Evolutionary conservation across 441 rosid genomes (phyloP).

Genomic region (Lepidium campestre): DNA sequence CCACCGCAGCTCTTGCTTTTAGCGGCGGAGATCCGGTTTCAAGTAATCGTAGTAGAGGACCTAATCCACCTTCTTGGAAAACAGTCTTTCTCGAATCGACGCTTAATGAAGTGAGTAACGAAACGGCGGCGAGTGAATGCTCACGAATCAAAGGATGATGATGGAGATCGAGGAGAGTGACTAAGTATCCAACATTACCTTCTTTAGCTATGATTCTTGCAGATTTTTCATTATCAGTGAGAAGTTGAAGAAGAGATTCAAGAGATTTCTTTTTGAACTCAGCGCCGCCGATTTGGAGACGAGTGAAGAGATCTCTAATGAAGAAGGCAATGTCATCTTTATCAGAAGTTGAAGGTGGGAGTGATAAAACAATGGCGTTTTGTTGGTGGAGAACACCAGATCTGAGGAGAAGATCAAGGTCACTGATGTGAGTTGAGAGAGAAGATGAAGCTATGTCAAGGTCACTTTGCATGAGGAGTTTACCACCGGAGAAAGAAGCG

Average conservation of each 20-base stretch:
- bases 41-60: slow-evolving; percentile 57
- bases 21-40: slow-evolving; percentile 54
- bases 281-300: slow-evolving; percentile 64
- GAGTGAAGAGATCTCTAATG: slow-evolving; percentile 64
- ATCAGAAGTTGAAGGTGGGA: slow-evolving; percentile 45
- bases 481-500: slow-evolving; percentile 57
- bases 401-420: slow-evolving; percentile 67
- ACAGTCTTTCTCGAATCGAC: slow-evolving; percentile 55
- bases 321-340: slow-evolving; percentile 55
- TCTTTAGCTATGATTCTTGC: slow-evolving; percentile 51
- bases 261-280: slow-evolving; percentile 76
- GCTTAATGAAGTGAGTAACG: slow-evolving; percentile 48
- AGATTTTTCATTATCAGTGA: slow-evolving; percentile 50
- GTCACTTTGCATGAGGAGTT: slow-evolving; percentile 82
- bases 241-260: slow-evolving; percentile 60
- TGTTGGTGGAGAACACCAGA: slow-evolving; percentile 80
- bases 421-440: slow-evolving; percentile 50
- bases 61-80: slow-evolving; percentile 66
- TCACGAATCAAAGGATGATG: slow-evolving; percentile 49
- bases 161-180: slow-evolving; percentile 52
- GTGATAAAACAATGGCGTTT: slow-evolving; percentile 63
- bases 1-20: slow-evolving; percentile 57
- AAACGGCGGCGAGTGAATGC: slow-evolving; percentile 54
- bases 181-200: slow-evolving; percentile 59
- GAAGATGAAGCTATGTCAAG: slow-evolving; percentile 70